Base-by-base conservation (phyloP, 2,329 filamentous ascomycete genomes). In the Colletotrichum sp. region DNA sequence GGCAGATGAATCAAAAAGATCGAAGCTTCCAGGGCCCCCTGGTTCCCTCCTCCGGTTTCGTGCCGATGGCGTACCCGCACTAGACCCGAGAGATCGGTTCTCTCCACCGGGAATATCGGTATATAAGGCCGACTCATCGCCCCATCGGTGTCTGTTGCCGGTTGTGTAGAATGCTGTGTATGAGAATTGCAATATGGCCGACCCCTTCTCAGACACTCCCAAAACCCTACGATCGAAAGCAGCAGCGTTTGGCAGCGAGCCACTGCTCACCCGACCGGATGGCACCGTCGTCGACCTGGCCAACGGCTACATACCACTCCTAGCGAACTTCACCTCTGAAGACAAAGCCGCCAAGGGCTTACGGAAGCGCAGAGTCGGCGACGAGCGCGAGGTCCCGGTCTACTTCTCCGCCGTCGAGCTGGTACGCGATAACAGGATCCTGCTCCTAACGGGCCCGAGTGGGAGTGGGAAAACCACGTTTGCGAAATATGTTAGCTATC, bases 261-360 rank as follows among this genome's bases (percentile, higher is more conserved):
- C 66, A 1, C 32, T 74, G 6, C 34, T 74, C 1, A 9, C 16
- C 8, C 15, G 64, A 4, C 32, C 66, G 13, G 13, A 64, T 36
- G 66, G 71, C 26, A n/a, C 13, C 3, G 18, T 34, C 15, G 13
- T 65, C 8, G 18, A 65, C 59, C 18, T 74, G 9, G 32, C 71
- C 9, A 28, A 24, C 8, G 66, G 71, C 24, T 74, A 74, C 59
- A 48, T 70, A 6, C 66, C 71, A 8, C 44, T 70, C 5, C 12
- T 74, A 4, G 44, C 44, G 1, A 66, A 59, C 4, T 74, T 64
- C 15, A 74, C 71, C 2, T 44, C 26, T 18, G 71, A 74, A 30
- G 71, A 74, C 66, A 74, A 70, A 15, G 66, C 71, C 3, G 66
- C 71, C 30, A 64, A 74, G 16, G 71, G 71, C 15, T 8, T 74